Percentiles rank a stretch among this genome's conserved stretches.
Conservation (phyloP, 345 rosid species). For the Turritis glabra region DNA sequence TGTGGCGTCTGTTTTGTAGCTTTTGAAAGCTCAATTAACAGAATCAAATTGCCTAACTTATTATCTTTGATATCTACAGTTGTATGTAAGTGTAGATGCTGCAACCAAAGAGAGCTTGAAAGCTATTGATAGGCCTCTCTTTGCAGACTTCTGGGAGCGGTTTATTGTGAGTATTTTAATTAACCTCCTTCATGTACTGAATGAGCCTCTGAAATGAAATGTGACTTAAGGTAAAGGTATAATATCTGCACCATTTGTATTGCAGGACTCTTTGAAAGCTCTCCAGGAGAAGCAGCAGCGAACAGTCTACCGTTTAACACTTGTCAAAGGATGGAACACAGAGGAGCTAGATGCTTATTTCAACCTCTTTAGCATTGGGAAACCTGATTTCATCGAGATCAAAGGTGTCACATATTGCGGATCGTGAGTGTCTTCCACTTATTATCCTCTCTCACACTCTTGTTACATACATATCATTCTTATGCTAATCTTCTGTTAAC, state of each 20-base stretch:
- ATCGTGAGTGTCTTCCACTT: slow-evolving; percentile 53
- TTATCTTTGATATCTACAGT: slow-evolving; percentile 51
- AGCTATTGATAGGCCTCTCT: slow-evolving; percentile 94
- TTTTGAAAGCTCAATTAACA: background rate
- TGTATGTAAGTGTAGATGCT: slow-evolving; percentile 97
- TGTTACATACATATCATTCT: slow-evolving; percentile 13
- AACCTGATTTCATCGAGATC: slow-evolving; percentile 95
- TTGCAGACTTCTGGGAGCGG: slow-evolving; percentile 98
- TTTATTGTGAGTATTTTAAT: slow-evolving; percentile 62
- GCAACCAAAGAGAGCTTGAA: slow-evolving; percentile 96
- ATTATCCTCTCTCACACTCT: background rate
- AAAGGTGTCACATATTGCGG: slow-evolving; percentile 98
- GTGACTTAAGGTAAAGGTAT: slow-evolving; percentile 1
- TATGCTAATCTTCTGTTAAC: slow-evolving; percentile 23
- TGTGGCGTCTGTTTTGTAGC: slow-evolving; percentile 24
- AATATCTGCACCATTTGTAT: background rate
- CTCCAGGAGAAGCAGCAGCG: slow-evolving; percentile 84
- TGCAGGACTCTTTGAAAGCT: slow-evolving; percentile 81
- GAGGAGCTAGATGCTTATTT: slow-evolving; percentile 88
- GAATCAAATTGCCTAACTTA: background rate
- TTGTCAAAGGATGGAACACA: slow-evolving; percentile 96
- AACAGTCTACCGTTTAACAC: slow-evolving; percentile 88
- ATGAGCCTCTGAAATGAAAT: background rate
- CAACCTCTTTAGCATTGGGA: slow-evolving; percentile 80
- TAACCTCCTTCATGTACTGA: background rate